Evolutionary conservation across 106 monocot genomes (phyloP).

Genomic region (Dendrobium huoshanense): DNA sequence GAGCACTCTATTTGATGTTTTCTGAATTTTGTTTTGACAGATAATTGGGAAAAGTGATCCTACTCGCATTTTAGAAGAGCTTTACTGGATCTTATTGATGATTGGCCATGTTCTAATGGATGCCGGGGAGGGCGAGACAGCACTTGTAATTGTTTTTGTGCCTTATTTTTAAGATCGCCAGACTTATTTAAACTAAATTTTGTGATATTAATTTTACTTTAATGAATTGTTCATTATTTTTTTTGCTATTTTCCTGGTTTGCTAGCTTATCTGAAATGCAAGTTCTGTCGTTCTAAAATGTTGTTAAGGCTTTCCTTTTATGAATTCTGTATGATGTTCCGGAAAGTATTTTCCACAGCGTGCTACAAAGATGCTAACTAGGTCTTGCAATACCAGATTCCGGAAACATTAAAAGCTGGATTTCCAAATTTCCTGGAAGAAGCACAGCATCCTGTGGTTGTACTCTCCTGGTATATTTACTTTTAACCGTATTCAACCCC

Average conservation of each 20-base stretch:
- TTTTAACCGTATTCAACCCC: background rate
- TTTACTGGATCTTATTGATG: conserved; percentile 92
- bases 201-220: background rate
- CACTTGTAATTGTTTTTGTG: conserved; percentile 51
- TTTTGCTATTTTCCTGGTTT: background rate
- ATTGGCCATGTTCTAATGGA: conserved; percentile 86
- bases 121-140: conserved; percentile 85
- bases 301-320: background rate
- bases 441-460: conserved; percentile 70
- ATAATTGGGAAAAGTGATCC: conserved; percentile 50
- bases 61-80: conserved; percentile 72
- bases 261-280: background rate
- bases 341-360: background rate
- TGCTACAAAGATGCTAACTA: background rate
- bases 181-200: background rate
- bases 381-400: conserved; percentile 44
- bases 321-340: background rate
- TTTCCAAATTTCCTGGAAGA: conserved; percentile 52
- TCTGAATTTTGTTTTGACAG: conserved; percentile 22
- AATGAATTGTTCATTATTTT: background rate
- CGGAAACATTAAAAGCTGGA: conserved; percentile 43
- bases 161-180: background rate
- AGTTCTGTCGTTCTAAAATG: background rate
- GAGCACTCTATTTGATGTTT: background rate
- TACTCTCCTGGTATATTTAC: conserved; percentile 60